Percentiles rank a stretch among this genome's conserved stretches.
These are phyloP conservation scores for Isatis tinctoria DNA, from an alignment of 345 rosid species.

Conservation along the genomic window DNA sequence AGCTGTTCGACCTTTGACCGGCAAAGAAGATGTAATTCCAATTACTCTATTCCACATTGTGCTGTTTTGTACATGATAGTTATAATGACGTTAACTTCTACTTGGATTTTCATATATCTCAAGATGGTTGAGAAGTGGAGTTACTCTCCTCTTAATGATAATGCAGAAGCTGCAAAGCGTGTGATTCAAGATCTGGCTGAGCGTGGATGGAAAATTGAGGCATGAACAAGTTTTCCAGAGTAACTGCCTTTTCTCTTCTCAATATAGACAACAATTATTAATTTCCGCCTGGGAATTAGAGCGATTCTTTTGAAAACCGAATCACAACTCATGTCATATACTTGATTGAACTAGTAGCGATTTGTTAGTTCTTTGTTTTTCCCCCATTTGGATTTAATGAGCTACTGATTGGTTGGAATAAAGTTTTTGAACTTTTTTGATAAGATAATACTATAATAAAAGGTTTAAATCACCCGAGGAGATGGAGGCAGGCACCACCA, in stretches of 20 bases:
- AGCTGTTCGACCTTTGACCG: conserved; percentile 64
- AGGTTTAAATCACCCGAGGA: background rate
- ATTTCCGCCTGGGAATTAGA: background rate
- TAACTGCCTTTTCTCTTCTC: background rate
- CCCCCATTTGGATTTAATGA: background rate
- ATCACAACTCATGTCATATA: background rate
- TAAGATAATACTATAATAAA: background rate
- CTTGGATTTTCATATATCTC: background rate
- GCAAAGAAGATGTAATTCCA: conserved; percentile 74
- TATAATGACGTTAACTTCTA: background rate
- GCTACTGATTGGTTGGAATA: conserved; percentile 18
- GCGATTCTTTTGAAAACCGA: background rate
- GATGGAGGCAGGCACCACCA: background rate
- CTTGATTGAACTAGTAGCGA: background rate
- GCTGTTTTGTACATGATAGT: background rate
- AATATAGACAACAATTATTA: background rate
- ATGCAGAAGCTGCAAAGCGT: conserved; percentile 65
- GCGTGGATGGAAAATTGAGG: conserved; percentile 57
- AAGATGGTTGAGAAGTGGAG: conserved; percentile 87
- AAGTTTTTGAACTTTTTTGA: background rate
- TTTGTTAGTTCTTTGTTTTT: conserved; percentile 12
- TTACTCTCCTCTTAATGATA: conserved; percentile 73
- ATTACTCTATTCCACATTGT: background rate
- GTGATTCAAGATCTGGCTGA: conserved; percentile 61
- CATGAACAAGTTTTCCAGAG: conserved; percentile 19